Evolutionary conservation across 192 early-diverging fungal genomes (phyloP), one percentile per base, ranked within the genome.

Genomic region (Funneliformis geosporum): DNA sequence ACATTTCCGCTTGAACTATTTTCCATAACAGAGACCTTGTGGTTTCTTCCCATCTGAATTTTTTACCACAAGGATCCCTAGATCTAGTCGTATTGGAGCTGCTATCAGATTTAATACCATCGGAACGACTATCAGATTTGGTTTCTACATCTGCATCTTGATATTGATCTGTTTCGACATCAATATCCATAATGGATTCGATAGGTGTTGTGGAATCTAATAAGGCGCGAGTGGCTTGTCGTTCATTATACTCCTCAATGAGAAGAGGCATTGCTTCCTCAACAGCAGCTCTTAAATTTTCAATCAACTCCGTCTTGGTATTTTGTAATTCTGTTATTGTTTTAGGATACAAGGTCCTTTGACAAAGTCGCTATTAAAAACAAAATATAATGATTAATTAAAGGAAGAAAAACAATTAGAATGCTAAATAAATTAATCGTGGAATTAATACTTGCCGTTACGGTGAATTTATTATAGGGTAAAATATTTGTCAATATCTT

Each of bases 381-480:
- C 60, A 68, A 10, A 21, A 4, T 21, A 67, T 38, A 42, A 42
- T 14, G 6, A 60, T 60, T 39, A 23, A 12, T 60, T 14, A 55
- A 11, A 38, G 5, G 59, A 28, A 43, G 72, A 4, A 9, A 39
- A 60, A n/a, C n/a, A 79, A 18, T 46, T 5, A 18, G 38, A 7
- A 12, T 16, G 11, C 21, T 11, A 69, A 50, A 68, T 55, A 39
- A 10, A 40, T 47, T 4, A 16, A 33, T 65, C 12, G 8, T 25
- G 46, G 14, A 25, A 75, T 23, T 60, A 39, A n/a, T 8, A 11
- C 38, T 62, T 83, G 87, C 88, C 72, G 78, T 80, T 5, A 89
- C 60, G 12, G 88, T 89, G 50, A 84, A 89, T 75, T 84, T 82
- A 69, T 89, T 89, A 50, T 89, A 89, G 0, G 88, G 88, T 16